Evolutionary conservation across 495 filamentous ascomycete species (phyloP).

Genomic region (Podospora pseudopauciseta): DNA sequence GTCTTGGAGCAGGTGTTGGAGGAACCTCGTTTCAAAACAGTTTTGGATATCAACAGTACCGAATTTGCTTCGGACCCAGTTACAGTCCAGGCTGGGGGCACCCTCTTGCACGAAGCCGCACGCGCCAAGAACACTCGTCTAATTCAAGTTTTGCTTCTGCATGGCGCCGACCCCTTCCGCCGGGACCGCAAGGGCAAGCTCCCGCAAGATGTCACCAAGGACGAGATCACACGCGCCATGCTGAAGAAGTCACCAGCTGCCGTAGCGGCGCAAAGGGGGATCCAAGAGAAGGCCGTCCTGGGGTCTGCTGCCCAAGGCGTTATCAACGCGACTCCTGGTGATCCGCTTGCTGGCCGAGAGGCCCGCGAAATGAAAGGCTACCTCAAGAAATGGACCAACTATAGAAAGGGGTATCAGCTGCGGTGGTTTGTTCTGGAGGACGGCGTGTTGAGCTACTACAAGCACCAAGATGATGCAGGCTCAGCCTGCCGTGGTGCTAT

Average conservation of each 20-base stretch:
- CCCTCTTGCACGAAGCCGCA: constrained; percentile 89
- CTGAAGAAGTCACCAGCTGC: constrained; percentile 93
- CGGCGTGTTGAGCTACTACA: constrained; percentile 97
- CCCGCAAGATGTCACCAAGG: constrained; percentile 95
- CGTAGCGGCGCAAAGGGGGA: constrained; percentile 87
- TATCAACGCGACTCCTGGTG: constrained; percentile 52
- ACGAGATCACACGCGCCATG: constrained; percentile 80
- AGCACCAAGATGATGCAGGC: constrained; percentile 93
- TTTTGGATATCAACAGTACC: constrained; percentile 83
- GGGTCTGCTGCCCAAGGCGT: constrained; percentile 63
- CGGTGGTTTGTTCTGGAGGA: constrained; percentile 98
- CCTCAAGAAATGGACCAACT: constrained; percentile 99
- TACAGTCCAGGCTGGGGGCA: constrained; percentile 75
- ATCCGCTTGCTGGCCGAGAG: constrained; percentile 75
- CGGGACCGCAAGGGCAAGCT: constrained; percentile 93
- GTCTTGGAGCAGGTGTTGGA: constrained; percentile 72
- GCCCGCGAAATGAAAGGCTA: constrained; percentile 96
- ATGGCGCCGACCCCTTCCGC: constrained; percentile 96
- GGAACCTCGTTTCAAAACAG: constrained; percentile 76
- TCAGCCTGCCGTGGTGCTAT: constrained; percentile 95
- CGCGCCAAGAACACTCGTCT: constrained; percentile 77
- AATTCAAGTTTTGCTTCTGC: constrained; percentile 83
- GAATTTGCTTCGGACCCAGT: constrained; percentile 79
- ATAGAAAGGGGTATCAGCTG: constrained; percentile 91
- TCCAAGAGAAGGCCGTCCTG: constrained; percentile 93